Evolutionary conservation across 2,329 filamentous ascomycete genomes (phyloP).

Genomic region (Calonectria ilicicola): DNA sequence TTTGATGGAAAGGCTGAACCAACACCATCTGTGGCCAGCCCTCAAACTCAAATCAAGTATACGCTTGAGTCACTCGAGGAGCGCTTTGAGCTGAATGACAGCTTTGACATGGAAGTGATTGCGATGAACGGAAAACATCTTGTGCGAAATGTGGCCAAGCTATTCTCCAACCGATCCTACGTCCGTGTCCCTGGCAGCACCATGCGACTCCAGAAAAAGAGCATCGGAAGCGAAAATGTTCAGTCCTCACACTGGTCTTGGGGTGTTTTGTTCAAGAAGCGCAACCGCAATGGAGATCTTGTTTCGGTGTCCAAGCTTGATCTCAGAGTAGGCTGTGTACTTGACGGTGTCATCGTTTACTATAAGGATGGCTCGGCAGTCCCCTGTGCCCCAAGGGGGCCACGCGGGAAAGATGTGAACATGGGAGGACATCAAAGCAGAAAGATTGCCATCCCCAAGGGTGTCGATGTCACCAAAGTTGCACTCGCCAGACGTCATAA

Average conservation of each 20-base stretch:
- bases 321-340: constrained; percentile 54
- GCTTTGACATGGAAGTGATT: constrained; percentile 49
- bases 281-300: constrained; percentile 45
- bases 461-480: constrained; percentile 44
- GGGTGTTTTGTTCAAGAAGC: constrained; percentile 48
- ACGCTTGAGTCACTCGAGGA: not conserved
- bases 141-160: constrained; percentile 48
- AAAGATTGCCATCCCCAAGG: constrained; percentile 39
- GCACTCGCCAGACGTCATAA: constrained; percentile 39
- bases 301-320: constrained; percentile 56
- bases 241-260: constrained; percentile 40
- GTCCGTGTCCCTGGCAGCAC: constrained; percentile 53
- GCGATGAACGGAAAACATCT: constrained; percentile 55
- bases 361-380: constrained; percentile 56
- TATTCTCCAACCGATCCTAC: constrained; percentile 45
- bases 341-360: constrained; percentile 59
- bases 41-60: not conserved
- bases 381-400: constrained; percentile 54
- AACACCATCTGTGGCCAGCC: not conserved
- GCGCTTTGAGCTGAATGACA: constrained; percentile 19
- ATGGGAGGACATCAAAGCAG: constrained; percentile 48
- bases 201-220: constrained; percentile 53
- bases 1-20: constrained; percentile 1
- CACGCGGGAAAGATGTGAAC: constrained; percentile 18
- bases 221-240: constrained; percentile 38